Percentiles rank a stretch among this genome's conserved stretches.
Conservation (phyloP, 2,329 filamentous ascomycete genomes). For the Colletotrichum abscissum region DNA sequence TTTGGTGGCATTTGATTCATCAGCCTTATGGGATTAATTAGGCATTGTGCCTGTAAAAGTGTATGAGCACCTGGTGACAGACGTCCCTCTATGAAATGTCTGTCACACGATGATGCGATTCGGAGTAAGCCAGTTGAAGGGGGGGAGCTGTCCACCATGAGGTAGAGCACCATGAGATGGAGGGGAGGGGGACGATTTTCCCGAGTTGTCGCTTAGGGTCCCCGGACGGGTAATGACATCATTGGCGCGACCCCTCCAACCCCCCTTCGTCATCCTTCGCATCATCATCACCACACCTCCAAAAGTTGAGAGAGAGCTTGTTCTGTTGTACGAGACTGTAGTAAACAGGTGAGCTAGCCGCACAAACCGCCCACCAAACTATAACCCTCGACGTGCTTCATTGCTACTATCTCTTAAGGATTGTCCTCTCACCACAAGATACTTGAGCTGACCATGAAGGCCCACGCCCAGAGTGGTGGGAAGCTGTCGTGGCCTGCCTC, state of each 20-base stretch:
- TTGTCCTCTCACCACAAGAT: background rate
- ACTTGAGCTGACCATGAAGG: background rate
- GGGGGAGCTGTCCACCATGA: background rate
- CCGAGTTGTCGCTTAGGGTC: slow-evolving; percentile 1
- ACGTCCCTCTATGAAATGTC: background rate
- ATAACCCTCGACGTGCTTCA: slow-evolving; percentile 6
- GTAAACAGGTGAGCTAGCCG: background rate
- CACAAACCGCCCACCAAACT: background rate
- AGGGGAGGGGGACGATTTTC: slow-evolving; percentile 19
- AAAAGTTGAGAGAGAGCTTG: background rate
- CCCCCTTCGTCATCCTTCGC: slow-evolving; percentile 28
- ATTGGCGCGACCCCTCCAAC: slow-evolving; percentile 28
- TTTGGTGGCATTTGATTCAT: background rate
- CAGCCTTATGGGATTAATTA: background rate
- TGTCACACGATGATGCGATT: background rate
- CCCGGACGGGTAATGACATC: slow-evolving; percentile 32
- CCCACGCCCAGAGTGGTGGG: background rate
- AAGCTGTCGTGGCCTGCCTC: background rate
- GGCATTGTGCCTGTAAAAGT: background rate
- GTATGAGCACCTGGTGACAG: background rate
- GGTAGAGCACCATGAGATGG: too few species aligned
- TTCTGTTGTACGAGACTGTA: background rate
- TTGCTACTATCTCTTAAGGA: background rate
- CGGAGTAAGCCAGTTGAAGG: background rate
- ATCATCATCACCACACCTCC: slow-evolving; percentile 29